Evolutionary conservation across 1,139 yeast species (phyloP).

Genomic region (Pichiaceae sp.): DNA sequence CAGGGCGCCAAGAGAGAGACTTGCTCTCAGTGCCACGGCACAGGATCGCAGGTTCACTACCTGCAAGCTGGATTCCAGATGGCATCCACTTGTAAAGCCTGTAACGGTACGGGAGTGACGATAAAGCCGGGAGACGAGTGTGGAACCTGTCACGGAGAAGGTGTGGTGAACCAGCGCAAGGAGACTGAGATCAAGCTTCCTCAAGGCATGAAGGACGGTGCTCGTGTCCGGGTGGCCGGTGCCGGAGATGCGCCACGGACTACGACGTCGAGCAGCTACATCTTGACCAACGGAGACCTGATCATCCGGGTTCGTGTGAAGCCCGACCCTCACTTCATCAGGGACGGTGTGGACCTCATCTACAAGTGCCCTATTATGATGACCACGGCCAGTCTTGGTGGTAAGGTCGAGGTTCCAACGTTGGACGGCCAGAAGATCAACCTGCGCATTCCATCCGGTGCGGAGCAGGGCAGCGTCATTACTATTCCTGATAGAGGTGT

Average conservation of each 20-base stretch:
- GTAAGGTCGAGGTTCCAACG: conserved; percentile 81
- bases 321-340: conserved; percentile 61
- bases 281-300: conserved; percentile 75
- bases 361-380: conserved; percentile 65
- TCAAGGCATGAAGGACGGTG: conserved; percentile 81
- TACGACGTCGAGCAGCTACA: conserved; percentile 56
- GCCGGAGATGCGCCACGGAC: conserved; percentile 87
- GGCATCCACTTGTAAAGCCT: conserved; percentile 85
- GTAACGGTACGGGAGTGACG: conserved; percentile 84
- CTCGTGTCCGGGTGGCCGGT: conserved; percentile 73
- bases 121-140: conserved; percentile 68
- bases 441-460: conserved; percentile 78
- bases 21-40: conserved; percentile 85
- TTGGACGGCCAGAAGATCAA: conserved; percentile 60
- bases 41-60: conserved; percentile 82
- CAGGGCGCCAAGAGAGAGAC: conserved; percentile 67
- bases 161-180: conserved; percentile 64
- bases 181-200: conserved; percentile 78
- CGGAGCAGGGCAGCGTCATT: conserved; percentile 67
- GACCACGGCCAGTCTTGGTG: conserved; percentile 97
- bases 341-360: conserved; percentile 58
- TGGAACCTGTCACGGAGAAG: conserved; percentile 78
- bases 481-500: conserved; percentile 85
- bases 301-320: conserved; percentile 71
- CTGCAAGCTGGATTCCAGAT: conserved; percentile 94